Conservation (phyloP, 1,284 basidiomycete species). For the Rhodotorula sp. region DNA sequence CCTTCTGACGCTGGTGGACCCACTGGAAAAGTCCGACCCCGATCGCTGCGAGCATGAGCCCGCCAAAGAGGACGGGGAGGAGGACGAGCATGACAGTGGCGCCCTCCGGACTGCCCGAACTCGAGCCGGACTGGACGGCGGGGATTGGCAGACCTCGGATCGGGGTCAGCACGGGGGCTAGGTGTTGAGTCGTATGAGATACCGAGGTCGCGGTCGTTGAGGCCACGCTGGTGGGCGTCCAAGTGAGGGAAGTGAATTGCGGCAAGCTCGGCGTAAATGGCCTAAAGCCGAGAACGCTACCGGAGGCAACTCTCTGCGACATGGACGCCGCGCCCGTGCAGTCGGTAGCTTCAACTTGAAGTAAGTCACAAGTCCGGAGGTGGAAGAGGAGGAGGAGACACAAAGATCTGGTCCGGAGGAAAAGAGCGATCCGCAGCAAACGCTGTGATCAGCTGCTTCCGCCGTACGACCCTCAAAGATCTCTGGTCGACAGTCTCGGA, state of each 20-base stretch:
- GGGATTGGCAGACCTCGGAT: too few species aligned
- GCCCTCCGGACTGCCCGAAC: not conserved
- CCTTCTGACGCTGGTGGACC: not conserved
- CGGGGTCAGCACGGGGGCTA: too few species aligned
- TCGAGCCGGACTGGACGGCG: too few species aligned
- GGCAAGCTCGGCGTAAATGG: not conserved
- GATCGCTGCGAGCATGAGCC: not conserved
- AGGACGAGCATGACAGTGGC: conserved; percentile 5
- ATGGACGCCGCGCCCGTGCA: not conserved
- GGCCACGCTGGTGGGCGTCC: not conserved
- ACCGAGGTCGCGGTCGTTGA: not conserved
- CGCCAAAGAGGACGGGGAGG: conserved; percentile 10
- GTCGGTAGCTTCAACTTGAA: not conserved
- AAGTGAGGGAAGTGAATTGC: not conserved
- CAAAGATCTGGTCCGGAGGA: not conserved
- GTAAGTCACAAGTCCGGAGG: not conserved
- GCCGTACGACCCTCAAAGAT: not conserved
- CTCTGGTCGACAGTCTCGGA: too few species aligned
- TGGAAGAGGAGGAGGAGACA: not conserved
- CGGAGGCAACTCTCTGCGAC: too few species aligned
- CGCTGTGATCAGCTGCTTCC: not conserved
- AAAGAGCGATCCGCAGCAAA: not conserved
- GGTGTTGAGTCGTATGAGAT: not conserved
- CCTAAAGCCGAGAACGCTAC: conserved; percentile 1
- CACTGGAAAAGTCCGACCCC: not conserved